Conservation (phyloP, 2,329 filamentous ascomycete genomes). For the Sarocladium brachiariae region DNA sequence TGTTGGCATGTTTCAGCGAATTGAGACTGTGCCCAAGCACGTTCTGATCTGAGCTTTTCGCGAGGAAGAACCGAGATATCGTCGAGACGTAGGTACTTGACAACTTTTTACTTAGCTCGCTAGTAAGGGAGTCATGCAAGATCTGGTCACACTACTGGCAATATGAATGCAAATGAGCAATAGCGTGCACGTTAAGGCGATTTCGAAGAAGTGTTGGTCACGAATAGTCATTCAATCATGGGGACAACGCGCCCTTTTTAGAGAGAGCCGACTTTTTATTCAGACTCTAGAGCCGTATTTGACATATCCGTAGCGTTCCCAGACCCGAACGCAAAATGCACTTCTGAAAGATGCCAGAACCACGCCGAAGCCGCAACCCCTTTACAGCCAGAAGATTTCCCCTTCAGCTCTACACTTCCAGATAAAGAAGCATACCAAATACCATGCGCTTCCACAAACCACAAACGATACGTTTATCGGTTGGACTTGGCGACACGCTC, state of each 20-base stretch:
- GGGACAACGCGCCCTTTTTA: constrained; percentile 16
- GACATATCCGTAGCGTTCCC: constrained; percentile 37
- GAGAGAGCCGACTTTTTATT: constrained; percentile 36
- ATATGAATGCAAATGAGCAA: too few species aligned
- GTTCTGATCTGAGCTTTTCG: constrained; percentile 17
- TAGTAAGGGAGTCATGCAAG: too few species aligned
- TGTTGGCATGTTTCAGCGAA: constrained; percentile 68
- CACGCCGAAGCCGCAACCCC: constrained; percentile 31
- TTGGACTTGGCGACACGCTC: constrained; percentile 99
- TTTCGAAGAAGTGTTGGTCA: constrained; percentile 1
- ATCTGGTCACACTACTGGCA: too few species aligned
- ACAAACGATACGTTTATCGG: constrained; percentile 66
- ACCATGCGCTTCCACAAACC: constrained; percentile 13
- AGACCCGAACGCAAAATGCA: constrained; percentile 41
- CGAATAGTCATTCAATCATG: constrained; percentile 24
- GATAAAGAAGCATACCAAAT: constrained; percentile 3
- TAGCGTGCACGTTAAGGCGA: too few species aligned
- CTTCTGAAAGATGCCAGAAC: constrained; percentile 40
- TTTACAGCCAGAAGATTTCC: constrained; percentile 12
- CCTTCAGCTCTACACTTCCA: constrained; percentile 5
- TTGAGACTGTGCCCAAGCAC: constrained; percentile 28
- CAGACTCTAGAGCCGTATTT: constrained; percentile 35
- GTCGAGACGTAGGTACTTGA: too few species aligned
- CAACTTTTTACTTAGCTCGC: too few species aligned
- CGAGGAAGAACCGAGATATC: not conserved